Conservation (phyloP, 345 rosid species). For the Citrus inodora region DNA sequence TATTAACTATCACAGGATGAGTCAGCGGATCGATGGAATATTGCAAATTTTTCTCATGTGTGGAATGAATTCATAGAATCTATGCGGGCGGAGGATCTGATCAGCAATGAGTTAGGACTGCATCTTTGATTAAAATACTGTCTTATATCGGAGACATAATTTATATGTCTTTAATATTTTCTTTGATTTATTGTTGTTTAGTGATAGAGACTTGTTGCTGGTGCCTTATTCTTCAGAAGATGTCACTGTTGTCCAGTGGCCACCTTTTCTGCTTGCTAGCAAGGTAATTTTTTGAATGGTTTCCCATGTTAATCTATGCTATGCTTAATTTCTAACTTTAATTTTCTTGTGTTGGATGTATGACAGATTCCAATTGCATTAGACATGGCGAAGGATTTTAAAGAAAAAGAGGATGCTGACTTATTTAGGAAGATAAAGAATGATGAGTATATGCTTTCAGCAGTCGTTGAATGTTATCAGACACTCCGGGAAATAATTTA, state of each 20-base stretch:
- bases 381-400: conserved; percentile 99
- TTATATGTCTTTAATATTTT: conserved; percentile 11
- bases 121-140: conserved; percentile 17
- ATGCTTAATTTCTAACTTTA: conserved; percentile 10
- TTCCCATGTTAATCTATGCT: conserved; percentile 15
- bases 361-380: conserved; percentile 93
- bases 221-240: conserved; percentile 73
- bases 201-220: conserved; percentile 86
- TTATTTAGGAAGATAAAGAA: conserved; percentile 68
- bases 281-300: conserved; percentile 48
- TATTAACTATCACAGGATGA: conserved; percentile 53
- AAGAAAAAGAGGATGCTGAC: conserved; percentile 62
- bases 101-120: conserved; percentile 64
- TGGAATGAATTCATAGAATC: conserved; percentile 86
- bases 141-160: conserved; percentile 9
- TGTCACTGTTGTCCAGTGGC: conserved; percentile 86
- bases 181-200: conserved; percentile 30
- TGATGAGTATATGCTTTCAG: conserved; percentile 75
- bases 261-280: conserved; percentile 97
- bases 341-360: conserved; percentile 20
- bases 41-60: conserved; percentile 73
- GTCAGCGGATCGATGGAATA: conserved; percentile 36
- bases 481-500: conserved; percentile 54
- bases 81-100: conserved; percentile 87
- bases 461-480: conserved; percentile 82